Evolutionary conservation across 495 filamentous ascomycete species (phyloP).

Genomic region (Polyplosphaeria fusca): DNA sequence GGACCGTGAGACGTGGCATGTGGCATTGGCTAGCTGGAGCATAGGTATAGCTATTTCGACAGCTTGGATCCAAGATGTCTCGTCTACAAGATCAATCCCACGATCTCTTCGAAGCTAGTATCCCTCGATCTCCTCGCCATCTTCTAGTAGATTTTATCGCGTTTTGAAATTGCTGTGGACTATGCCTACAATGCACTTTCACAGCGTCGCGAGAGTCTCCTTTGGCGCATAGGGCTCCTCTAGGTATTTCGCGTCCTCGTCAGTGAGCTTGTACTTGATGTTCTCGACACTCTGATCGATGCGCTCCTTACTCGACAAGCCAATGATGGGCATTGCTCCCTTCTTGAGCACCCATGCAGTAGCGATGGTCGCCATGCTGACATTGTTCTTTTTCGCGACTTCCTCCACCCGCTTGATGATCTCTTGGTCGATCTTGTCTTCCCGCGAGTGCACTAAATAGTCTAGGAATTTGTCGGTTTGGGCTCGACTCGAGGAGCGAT

Average conservation of each 20-base stretch:
- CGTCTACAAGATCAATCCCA: too few relatives aligned
- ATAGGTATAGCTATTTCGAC: too few relatives aligned
- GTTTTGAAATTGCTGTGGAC: too few relatives aligned
- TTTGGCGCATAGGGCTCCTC: constrained; percentile 42
- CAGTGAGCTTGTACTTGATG: constrained; percentile 33
- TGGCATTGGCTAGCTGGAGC: too few relatives aligned
- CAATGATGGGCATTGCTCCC: constrained; percentile 39
- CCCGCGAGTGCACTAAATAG: constrained; percentile 23
- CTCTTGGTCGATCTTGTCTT: constrained; percentile 35
- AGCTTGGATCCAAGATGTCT: too few relatives aligned
- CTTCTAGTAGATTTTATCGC: too few relatives aligned
- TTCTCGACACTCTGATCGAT: constrained; percentile 41
- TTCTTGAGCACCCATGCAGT: constrained; percentile 38
- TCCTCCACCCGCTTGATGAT: constrained; percentile 37
- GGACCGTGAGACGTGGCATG: too few relatives aligned
- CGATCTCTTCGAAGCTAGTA: too few relatives aligned
- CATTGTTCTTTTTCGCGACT: constrained; percentile 37
- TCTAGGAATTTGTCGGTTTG: constrained; percentile 31
- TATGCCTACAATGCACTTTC: too few relatives aligned
- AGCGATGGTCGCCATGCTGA: constrained; percentile 38
- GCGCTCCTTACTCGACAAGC: constrained; percentile 37
- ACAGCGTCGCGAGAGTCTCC: constrained; percentile 15
- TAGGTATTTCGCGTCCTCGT: constrained; percentile 41
- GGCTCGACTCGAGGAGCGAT: constrained; percentile 29
- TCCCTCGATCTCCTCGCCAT: too few relatives aligned